Conservation (phyloP, 176 grass and related monocot genomes). For the Aegilops speltoides region DNA sequence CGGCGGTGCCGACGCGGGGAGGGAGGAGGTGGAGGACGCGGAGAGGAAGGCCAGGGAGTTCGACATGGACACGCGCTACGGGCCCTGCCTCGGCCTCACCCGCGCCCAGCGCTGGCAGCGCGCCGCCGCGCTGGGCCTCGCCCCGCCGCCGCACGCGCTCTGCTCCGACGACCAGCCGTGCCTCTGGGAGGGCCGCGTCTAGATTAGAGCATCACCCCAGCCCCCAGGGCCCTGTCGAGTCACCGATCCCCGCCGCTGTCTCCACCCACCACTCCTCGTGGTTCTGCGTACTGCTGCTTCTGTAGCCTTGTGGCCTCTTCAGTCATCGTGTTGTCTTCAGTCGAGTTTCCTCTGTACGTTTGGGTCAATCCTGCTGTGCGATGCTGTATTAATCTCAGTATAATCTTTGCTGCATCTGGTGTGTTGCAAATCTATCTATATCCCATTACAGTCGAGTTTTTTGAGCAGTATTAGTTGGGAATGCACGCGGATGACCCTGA, state of each 20-base stretch:
- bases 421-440: background rate
- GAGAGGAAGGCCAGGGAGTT: slow-evolving; percentile 50
- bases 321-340: background rate
- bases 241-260: background rate
- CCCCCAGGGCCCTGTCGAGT: background rate
- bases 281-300: background rate
- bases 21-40: background rate
- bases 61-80: slow-evolving; percentile 83
- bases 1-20: background rate
- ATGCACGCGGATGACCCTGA: too few relatives aligned
- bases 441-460: too few relatives aligned
- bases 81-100: slow-evolving; percentile 71
- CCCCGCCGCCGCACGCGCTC: slow-evolving; percentile 45
- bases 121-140: slow-evolving; percentile 53
- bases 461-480: too few relatives aligned
- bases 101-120: slow-evolving; percentile 59
- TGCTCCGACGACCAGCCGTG: slow-evolving; percentile 46
- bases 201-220: background rate
- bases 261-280: slow-evolving; percentile 20
- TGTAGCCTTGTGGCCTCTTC: background rate
- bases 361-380: background rate
- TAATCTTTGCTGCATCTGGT: background rate
- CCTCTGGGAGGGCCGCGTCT: slow-evolving; percentile 69
- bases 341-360: background rate
- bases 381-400: background rate